Evolutionary conservation across 805 yeast species (phyloP), one percentile per base, ranked within the genome.

Genomic region (Hyphopichia homilentoma): DNA sequence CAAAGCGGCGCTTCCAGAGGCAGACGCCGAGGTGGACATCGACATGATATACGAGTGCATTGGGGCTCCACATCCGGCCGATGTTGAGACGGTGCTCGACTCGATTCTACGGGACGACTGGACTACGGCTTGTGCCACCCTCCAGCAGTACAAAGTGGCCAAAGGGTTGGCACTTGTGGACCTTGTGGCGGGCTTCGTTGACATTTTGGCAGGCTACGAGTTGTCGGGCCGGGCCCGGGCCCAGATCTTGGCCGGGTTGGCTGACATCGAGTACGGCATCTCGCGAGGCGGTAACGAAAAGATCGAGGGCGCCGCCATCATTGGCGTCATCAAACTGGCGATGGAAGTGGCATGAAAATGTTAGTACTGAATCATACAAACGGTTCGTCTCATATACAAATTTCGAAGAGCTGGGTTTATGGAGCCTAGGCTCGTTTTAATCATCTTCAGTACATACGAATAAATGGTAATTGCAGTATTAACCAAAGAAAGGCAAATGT

Each of bases 101-200:
- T 75, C 94, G 4, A 78, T 90, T 16, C 61, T 93, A 52, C 79
- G 78, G 45, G 95, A 88, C 40, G 95, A 88, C 49, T 93, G 96
- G 94, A 72, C 84, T 7, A 77, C 88, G 7, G 75, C 94, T 1
- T 74, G 75, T 45, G 59, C 71, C 20, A 82, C 93, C 2, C 61
- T 93, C 46, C 70, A 68, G n/a, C 70, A 68, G 36, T 67, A 83
- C 43, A 82, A 89, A 43, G 72, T 67, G 38, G 54, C 69, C 4
- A 86, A 84, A 49, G 99, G 99, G 1, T 65, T 93, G 33, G 98
- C 98, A 0, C 61, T 93, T 40, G 81, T 89, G 28, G 99, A 93
- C 55, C 59, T 93, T 34, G 68, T 93, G 33, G 72, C 77, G 36
- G 90, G 93, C 3, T 76, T 90, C 37, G 76, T 84, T 5, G 82